These are phyloP conservation scores for Acanthamoeba lenticulata DNA, from an alignment of 208 protist genomes.

Conservation along the genomic window DNA sequence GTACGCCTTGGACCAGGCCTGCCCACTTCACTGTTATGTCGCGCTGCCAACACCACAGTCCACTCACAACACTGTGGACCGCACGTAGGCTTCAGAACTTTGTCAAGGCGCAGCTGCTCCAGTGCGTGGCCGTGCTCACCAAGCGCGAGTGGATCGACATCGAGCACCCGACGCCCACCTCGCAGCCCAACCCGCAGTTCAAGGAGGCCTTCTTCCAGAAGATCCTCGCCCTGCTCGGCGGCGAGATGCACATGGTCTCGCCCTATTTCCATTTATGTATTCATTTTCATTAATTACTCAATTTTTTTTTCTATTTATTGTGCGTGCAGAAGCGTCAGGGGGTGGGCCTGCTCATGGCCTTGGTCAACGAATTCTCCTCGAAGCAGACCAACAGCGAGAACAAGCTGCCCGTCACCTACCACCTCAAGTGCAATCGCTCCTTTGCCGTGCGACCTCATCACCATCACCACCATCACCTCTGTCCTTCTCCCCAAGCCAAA, in stretches of 20 bases:
- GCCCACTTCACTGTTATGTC: neutral
- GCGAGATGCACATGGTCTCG: conserved; percentile 22
- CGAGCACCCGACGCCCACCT: neutral
- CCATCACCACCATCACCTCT: too few species aligned
- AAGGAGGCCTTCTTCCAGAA: neutral
- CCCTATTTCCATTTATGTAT: neutral
- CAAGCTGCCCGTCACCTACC: conserved; percentile 29
- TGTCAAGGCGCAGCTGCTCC: neutral
- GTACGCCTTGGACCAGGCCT: neutral
- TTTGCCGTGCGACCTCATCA: too few species aligned
- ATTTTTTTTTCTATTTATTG: neutral
- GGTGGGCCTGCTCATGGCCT: neutral
- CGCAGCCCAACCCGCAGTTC: conserved; percentile 6
- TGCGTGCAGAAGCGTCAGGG: neutral
- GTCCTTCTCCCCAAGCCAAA: neutral
- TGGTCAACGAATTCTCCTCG: conserved; percentile 37
- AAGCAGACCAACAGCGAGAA: neutral
- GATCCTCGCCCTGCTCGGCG: neutral
- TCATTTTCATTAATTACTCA: neutral
- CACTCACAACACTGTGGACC: neutral
- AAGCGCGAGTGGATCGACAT: conserved; percentile 18
- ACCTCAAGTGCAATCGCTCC: conserved; percentile 9
- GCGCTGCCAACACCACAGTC: neutral
- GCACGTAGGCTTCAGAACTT: neutral
- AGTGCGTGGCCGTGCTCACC: neutral